Conservation (phyloP, 2,329 filamentous ascomycete species). For the Diaporthe sp. region DNA sequence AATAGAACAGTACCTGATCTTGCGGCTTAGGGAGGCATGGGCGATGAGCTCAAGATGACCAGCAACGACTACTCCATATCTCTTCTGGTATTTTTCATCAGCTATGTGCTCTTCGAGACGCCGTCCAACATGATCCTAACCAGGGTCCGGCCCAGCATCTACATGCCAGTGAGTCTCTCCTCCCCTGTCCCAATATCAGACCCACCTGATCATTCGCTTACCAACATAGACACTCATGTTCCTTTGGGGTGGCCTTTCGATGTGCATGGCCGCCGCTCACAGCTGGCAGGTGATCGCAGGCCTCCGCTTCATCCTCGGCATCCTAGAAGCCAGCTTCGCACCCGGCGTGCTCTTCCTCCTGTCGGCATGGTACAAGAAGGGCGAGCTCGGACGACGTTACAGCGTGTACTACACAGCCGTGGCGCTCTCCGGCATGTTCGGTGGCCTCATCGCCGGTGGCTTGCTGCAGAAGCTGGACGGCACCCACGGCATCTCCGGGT, state of each 20-base stretch:
- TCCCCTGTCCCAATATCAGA: accelerated
- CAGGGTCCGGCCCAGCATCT: slow-evolving; percentile 54
- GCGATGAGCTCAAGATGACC: slow-evolving; percentile 54
- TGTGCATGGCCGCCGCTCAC: slow-evolving; percentile 54
- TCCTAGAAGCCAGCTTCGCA: slow-evolving; percentile 69
- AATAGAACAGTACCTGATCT: background rate
- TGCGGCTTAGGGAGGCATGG: slow-evolving; percentile 47
- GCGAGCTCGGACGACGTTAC: slow-evolving; percentile 31
- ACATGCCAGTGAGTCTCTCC: slow-evolving; percentile 46
- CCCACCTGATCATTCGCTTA: background rate
- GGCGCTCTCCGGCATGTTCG: slow-evolving; percentile 52
- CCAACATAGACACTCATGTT: slow-evolving; percentile 48
- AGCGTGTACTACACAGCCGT: slow-evolving; percentile 40
- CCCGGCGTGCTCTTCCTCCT: slow-evolving; percentile 70
- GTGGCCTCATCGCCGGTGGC: slow-evolving; percentile 65
- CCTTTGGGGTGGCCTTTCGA: slow-evolving; percentile 54
- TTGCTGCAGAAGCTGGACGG: slow-evolving; percentile 50
- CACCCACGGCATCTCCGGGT: slow-evolving; percentile 17
- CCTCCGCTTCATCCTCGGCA: slow-evolving; percentile 61
- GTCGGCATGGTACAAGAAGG: slow-evolving; percentile 72
- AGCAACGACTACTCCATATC: slow-evolving; percentile 57
- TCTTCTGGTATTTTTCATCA: slow-evolving; percentile 54
- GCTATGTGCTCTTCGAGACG: slow-evolving; percentile 59
- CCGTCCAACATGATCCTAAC: slow-evolving; percentile 60
- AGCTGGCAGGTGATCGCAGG: slow-evolving; percentile 44